Evolutionary conservation across 352 stramenopile genomes (phyloP).

Genomic region (Globisporangium emineosum): DNA sequence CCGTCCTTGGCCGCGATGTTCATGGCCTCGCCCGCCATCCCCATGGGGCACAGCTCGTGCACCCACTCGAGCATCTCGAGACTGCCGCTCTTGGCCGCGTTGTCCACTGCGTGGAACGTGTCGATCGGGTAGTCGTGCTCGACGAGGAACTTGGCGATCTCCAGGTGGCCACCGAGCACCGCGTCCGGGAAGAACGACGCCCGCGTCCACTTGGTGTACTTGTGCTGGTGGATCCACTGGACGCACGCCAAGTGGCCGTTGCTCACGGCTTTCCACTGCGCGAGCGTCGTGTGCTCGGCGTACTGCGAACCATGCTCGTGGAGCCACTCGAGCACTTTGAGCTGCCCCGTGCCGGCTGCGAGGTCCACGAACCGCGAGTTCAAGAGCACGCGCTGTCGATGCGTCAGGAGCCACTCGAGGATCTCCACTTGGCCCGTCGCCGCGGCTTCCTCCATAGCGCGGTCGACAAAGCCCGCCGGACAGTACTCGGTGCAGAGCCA

Average conservation of each 20-base stretch:
- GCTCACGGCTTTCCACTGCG: constrained; percentile 16
- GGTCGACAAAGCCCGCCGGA: constrained; percentile 11
- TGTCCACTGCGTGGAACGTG: constrained; percentile 12
- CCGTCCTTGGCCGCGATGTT: constrained; percentile 16
- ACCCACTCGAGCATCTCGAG: constrained; percentile 21
- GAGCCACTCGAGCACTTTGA: constrained; percentile 20
- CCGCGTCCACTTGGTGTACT: constrained; percentile 11
- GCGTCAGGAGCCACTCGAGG: constrained; percentile 11
- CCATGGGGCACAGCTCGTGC: constrained; percentile 12
- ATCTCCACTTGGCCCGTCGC: constrained; percentile 14
- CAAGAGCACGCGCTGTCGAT: constrained; percentile 7
- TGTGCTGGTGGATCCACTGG: constrained; percentile 11
- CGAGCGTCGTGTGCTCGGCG: constrained; percentile 7
- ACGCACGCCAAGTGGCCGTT: constrained; percentile 12
- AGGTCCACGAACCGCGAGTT: constrained; percentile 17
- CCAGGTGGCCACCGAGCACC: constrained; percentile 12
- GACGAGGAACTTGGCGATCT: constrained; percentile 17
- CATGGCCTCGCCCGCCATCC: constrained; percentile 18
- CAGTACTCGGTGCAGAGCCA: constrained; percentile 15
- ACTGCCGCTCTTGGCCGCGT: constrained; percentile 13
- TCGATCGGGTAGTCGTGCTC: constrained; percentile 14
- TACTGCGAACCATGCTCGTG: constrained; percentile 9
- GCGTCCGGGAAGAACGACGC: constrained; percentile 12
- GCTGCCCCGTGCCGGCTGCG: constrained; percentile 10
- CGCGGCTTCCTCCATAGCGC: constrained; percentile 16